Evolutionary conservation across 164 flowering plant species (phyloP), one percentile per base, ranked within the genome.

Genomic region (Amborella trichopoda): DNA sequence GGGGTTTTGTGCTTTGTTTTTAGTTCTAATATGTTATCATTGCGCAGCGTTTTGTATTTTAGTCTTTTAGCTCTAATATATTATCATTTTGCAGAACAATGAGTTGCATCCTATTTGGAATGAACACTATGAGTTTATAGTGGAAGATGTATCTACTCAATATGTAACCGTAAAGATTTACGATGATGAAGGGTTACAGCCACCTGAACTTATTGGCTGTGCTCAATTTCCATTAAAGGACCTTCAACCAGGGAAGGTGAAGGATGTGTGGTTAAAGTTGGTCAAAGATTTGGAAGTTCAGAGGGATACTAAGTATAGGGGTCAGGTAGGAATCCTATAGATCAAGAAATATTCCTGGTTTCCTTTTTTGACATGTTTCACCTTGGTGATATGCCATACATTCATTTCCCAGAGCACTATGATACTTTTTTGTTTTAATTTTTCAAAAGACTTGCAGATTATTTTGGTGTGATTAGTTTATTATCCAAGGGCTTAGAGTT

Each of bases 31-130:
- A 33, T 11, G 3, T 5, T 38, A 9, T 38, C 3, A 38, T n/a
- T 22, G 16, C 17, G n/a, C n/a, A n/a, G n/a, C n/a, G n/a, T n/a
- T n/a, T n/a, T n/a, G n/a, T n/a, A n/a, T n/a, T n/a, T n/a, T n/a
- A n/a, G n/a, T n/a, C n/a, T n/a, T n/a, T n/a, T n/a, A n/a, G n/a
- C n/a, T n/a, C n/a, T 48, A n/a, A n/a, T n/a, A n/a, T n/a, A n/a
- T n/a, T n/a, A n/a, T n/a, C n/a, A n/a, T 55, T 58, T 11, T 63
- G 39, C 82, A 93, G 99, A 83, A 68, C 71, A 93, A 93, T 52
- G 75, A 93, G 40, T 59, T 93, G 66, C 85, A 88, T 64, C 99
- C 99, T 37, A 59, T 93, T 26, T 93, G 99, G 99, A 93, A 93
- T 56, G 96, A 93, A 54, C 95, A 93, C 71, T 93, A 74, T 48